Evolutionary conservation across 2,329 filamentous ascomycete species (phyloP), one percentile per base, ranked within the genome.

Genomic region (Colletotrichum limetticola): DNA sequence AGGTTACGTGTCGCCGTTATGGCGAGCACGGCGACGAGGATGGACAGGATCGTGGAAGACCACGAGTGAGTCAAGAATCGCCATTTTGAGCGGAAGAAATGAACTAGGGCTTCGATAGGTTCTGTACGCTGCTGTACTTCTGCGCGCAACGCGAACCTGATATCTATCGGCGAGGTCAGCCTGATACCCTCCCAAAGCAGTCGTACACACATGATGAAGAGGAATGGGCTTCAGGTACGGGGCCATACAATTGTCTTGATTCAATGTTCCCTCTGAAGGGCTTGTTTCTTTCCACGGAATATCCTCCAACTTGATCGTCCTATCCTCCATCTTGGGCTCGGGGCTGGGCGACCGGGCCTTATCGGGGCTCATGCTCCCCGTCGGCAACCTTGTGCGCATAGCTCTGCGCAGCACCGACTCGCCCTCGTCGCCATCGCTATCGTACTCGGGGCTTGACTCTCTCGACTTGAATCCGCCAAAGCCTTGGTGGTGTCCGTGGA

Each of bases 81-180:
- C 75, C 93, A 87, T 74, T 87, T 89, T 72, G 84, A 86, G 75
- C 90, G 90, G 72, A 95, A 76, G 73, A 91, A 92, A 66, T 86
- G 87, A 76, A 95, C 87, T 57, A 90, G 88, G 22, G 93, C 89
- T 79, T 97, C 94, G 77, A 98, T 93, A 16, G 94, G 94, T 79
- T 96, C 94, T 59, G 92, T 94, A 68, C 93, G 91, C 79, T 98
- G 95, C 79, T 96, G 94, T 35, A 97, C 93, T 85, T 98, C 95
- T 74, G 95, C 94, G 78, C 94, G 91, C 74, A 97, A 88, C 64
- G 94, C 93, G 83, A 98, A 95, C 76, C 95, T 94, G 78, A 98
- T 94, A 83, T 96, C 95, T 97, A 81, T 74, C 68, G 24, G 56
- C 58, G 63, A 66, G 53, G 68, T 81, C 62, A 79, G 76, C 58